Conservation (phyloP, 495 filamentous ascomycete genomes). For the Corynascus novoguineensis region DNA sequence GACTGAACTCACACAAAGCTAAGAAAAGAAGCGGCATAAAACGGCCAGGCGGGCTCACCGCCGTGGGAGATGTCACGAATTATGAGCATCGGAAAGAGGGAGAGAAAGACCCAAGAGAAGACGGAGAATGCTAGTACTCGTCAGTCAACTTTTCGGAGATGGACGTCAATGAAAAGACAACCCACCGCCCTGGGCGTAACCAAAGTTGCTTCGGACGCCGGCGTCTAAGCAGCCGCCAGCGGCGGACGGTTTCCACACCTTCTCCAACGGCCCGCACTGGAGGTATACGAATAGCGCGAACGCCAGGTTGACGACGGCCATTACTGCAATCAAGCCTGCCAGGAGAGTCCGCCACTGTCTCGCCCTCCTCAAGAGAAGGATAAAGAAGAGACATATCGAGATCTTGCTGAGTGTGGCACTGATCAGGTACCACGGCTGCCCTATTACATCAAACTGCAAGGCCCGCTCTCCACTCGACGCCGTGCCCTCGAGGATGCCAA, state of each 20-base stretch:
- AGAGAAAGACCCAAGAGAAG: constrained; percentile 35
- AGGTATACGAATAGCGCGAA: constrained; percentile 30
- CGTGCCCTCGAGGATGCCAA: constrained; percentile 31
- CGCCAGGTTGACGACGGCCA: constrained; percentile 32
- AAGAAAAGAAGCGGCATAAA: constrained; percentile 27
- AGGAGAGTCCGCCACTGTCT: constrained; percentile 31
- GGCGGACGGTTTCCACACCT: constrained; percentile 30
- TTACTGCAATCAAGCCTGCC: constrained; percentile 25
- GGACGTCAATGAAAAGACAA: not conserved
- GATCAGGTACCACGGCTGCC: constrained; percentile 36
- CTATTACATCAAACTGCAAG: constrained; percentile 31
- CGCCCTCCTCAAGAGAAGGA: constrained; percentile 22
- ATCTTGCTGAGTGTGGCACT: constrained; percentile 35
- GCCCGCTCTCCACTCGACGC: constrained; percentile 21
- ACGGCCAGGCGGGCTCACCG: constrained; percentile 28
- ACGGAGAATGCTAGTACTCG: constrained; percentile 29
- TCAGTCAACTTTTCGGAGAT: not conserved
- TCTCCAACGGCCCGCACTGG: constrained; percentile 36
- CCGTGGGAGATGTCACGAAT: constrained; percentile 23
- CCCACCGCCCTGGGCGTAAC: constrained; percentile 35
- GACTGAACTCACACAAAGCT: constrained; percentile 28
- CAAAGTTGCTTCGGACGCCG: constrained; percentile 33
- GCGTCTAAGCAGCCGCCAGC: constrained; percentile 29
- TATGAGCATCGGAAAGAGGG: constrained; percentile 30
- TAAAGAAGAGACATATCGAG: constrained; percentile 34